Base-by-base conservation (phyloP, 139 green algal species). In the Mychonastes homosphaera region DNA sequence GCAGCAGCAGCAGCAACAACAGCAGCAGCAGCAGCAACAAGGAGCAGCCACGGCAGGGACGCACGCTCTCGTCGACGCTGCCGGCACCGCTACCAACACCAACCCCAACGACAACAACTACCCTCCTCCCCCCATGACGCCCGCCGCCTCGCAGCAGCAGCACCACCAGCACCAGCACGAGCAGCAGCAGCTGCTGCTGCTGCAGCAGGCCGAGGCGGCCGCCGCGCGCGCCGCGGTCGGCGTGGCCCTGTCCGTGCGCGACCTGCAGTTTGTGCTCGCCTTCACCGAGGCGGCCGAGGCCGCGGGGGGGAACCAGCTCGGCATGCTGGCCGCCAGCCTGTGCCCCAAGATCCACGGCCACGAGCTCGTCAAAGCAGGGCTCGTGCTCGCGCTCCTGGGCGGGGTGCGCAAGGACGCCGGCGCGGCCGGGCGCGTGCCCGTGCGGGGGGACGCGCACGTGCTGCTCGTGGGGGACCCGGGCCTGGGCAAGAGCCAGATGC, bases 301-400 rank as follows among this genome's bases (percentile, higher is more conserved):
- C 18, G 7, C 9, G 28, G 72, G 77, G 32, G 79, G 77, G 0
- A 71, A 91, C 52, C 71, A 80, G 65, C 63, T 96, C 19, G 59
- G 77, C 3, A 75, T 85, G 53, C 75, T 97, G 48, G 80, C 91
- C 21, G 77, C 87, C 26, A 72, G 80, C 13, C 67, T 97, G 36
- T 94, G 85, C 62, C 90, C 90, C 26, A 62, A 63, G 49, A 96
- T 97, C 53, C 93, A 81, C 46, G 90, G 90, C 40, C 66, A 95
- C 29, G 84, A 94, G 63, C 45, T 92, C 12, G 84, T 94, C 54
- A 97, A 98, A 75, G 82, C 78, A 10, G 91, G 84, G 0, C 56
- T 98, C 28, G 44, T 95, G 51, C 80, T 98, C 38, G 56, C 82
- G 6, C 72, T 98, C 36, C 69, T 96, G 56, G 91, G 91, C 4